These are phyloP conservation scores for Chaetoceros muelleri DNA, from an alignment of 108 stramenopile species.

Conservation along the genomic window DNA sequence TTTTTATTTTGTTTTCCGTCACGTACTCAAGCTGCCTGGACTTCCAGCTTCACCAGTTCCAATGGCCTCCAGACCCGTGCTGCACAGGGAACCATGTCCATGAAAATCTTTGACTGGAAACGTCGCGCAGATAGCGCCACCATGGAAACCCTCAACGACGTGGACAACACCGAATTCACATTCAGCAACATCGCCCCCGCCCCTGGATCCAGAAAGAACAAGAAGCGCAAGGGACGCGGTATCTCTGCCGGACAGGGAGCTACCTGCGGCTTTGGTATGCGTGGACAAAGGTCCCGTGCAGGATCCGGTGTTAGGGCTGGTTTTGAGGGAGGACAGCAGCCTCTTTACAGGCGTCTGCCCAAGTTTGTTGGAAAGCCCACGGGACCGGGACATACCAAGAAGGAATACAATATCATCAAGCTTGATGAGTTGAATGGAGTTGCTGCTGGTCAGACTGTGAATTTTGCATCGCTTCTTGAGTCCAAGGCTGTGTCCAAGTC, in stretches of 20 bases:
- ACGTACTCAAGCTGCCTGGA: conserved; percentile 11
- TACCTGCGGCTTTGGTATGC: conserved; percentile 95
- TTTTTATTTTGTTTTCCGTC: background rate
- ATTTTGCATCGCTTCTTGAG: conserved; percentile 69
- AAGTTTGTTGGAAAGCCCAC: conserved; percentile 87
- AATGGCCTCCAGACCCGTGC: conserved; percentile 16
- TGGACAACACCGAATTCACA: conserved; percentile 60
- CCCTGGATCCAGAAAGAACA: conserved; percentile 73
- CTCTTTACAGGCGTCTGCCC: conserved; percentile 91
- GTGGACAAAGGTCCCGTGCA: conserved; percentile 90
- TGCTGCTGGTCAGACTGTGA: conserved; percentile 64
- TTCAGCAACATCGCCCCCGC: conserved; percentile 64
- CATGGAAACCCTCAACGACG: conserved; percentile 40
- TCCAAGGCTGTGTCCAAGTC: conserved; percentile 69
- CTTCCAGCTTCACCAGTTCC: conserved; percentile 34
- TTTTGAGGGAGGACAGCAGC: conserved; percentile 95
- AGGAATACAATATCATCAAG: conserved; percentile 88
- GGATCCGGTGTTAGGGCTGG: conserved; percentile 84
- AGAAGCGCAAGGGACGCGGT: conserved; percentile 91
- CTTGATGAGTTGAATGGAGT: conserved; percentile 69
- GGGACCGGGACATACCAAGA: conserved; percentile 91
- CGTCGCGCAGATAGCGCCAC: conserved; percentile 76
- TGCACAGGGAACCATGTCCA: conserved; percentile 32
- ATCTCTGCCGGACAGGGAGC: conserved; percentile 96
- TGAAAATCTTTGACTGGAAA: conserved; percentile 97